Percentiles rank a stretch among this genome's conserved stretches.
Evolutionary conservation across 352 stramenopile species (phyloP).

Genomic region (Elongisporangium undulatum): DNA sequence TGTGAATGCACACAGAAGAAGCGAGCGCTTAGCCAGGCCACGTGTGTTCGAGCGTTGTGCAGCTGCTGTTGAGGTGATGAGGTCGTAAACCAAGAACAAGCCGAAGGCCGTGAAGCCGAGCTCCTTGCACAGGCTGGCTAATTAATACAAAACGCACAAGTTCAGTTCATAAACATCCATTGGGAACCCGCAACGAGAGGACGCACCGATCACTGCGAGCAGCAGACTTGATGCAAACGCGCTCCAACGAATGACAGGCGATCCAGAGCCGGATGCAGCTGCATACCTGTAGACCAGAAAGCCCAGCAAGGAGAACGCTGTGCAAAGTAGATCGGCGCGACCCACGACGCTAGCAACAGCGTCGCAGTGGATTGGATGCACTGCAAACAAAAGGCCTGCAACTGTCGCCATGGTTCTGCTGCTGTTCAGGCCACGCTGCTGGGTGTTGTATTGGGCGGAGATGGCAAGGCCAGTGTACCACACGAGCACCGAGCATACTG

Average conservation of each 20-base stretch:
- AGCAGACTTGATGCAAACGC: constrained; percentile 5
- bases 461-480: constrained; percentile 37
- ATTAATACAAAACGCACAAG: constrained; percentile 1
- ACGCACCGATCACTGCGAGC: constrained; percentile 12
- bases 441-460: constrained; percentile 14
- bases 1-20: constrained; percentile 3
- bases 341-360: constrained; percentile 89
- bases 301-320: constrained; percentile 51
- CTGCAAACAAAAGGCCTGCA: constrained; percentile 83
- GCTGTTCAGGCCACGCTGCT: not conserved
- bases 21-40: not conserved
- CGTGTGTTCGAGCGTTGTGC: not conserved
- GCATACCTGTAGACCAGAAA: constrained; percentile 55
- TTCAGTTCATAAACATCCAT: not conserved
- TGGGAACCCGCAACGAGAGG: not conserved
- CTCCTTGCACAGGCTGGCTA: constrained; percentile 86
- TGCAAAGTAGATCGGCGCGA: constrained; percentile 86
- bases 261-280: constrained; percentile 11
- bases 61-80: constrained; percentile 15
- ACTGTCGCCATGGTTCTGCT: constrained; percentile 11
- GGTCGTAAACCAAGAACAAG: constrained; percentile 64
- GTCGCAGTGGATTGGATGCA: constrained; percentile 90
- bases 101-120: constrained; percentile 82
- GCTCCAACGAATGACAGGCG: not conserved
- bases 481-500: constrained; percentile 49